Evolutionary conservation across 306 rosid species (phyloP), one percentile per base, ranked within the genome.

Genomic region (Argentina anserina): DNA sequence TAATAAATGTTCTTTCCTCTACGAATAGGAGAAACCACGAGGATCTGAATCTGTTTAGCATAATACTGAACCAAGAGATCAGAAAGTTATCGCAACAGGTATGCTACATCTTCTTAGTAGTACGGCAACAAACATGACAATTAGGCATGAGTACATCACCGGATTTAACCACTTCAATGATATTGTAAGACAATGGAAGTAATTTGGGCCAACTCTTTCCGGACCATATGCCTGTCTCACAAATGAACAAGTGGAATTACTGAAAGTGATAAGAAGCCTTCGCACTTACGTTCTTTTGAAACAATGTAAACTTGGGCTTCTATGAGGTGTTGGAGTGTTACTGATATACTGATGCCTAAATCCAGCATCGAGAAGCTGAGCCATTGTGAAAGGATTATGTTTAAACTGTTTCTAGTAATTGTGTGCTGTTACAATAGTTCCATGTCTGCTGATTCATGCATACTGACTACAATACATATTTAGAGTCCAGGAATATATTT

Each of bases 41-140:
- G 84, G 99, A 95, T 83, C 9, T 91, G 86, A 86, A 91, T 74
- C 91, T 95, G 39, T 87, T 90, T 43, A 61, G 83, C 60, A 23
- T 88, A 79, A 90, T 95, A 59, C 83, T 95, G 76, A 95, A 95
- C 81, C 99, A 95, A 79, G 97, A 95, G 86, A 87, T 91, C 84
- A 83, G 90, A 78, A 88, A 80, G 86, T 78, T 95, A 70, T 90
- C 99, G 10, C 82, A 79, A 70, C 97, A 95, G 97, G 99, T 91
- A 90, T 74, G 76, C 47, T 37, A 45, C 43, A 68, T 85, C 81
- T 80, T 62, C 37, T 73, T 66, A 33, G 69, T 63, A 37, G 31
- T 50, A 52, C 14, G 36, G 9, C 64, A 58, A 0, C 28, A 28
- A 13, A 12, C 28, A 28, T 58, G 64, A 28, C 36, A 58, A 28